Percentiles rank a stretch among this genome's conserved stretches.
These are phyloP conservation scores for Psilocybe cubensis DNA, from an alignment of 768 basidiomycete genomes.

Conservation along the genomic window DNA sequence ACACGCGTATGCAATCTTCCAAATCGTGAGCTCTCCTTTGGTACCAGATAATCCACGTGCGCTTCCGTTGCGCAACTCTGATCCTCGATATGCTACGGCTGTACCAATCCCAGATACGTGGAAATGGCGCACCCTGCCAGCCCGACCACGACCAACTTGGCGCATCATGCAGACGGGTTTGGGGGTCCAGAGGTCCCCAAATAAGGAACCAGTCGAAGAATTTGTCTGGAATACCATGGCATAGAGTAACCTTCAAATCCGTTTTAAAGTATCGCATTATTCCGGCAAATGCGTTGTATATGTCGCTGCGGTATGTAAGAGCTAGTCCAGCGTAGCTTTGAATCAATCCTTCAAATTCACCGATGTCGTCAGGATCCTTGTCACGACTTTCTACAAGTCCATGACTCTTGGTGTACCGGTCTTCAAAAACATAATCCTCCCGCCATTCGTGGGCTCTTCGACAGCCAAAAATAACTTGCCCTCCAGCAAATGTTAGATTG, in stretches of 20 bases:
- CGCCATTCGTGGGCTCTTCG: background rate
- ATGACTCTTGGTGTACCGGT: background rate
- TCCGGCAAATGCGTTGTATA: constrained; percentile 5
- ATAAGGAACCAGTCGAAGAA: constrained; percentile 9
- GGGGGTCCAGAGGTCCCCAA: background rate
- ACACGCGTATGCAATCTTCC: background rate
- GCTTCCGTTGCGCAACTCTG: background rate
- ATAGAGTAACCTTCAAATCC: background rate
- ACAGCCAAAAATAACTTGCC: constrained; percentile 1
- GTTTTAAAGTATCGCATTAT: background rate
- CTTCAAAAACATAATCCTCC: constrained; percentile 4
- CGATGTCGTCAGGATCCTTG: background rate
- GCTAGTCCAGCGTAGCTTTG: background rate
- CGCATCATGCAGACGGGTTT: background rate
- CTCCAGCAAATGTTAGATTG: constrained; percentile 5
- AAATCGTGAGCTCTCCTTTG: constrained; percentile 7
- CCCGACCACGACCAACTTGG: constrained; percentile 12
- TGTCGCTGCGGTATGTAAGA: background rate
- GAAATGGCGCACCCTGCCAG: background rate
- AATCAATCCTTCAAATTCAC: background rate
- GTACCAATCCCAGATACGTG: background rate
- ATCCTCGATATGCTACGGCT: background rate
- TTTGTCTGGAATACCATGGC: constrained; percentile 3
- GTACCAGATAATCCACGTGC: constrained; percentile 13
- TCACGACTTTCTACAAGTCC: too few relatives aligned